Base-by-base conservation (phyloP, 345 rosid genomes). In the Trapa bicornis region DNA sequence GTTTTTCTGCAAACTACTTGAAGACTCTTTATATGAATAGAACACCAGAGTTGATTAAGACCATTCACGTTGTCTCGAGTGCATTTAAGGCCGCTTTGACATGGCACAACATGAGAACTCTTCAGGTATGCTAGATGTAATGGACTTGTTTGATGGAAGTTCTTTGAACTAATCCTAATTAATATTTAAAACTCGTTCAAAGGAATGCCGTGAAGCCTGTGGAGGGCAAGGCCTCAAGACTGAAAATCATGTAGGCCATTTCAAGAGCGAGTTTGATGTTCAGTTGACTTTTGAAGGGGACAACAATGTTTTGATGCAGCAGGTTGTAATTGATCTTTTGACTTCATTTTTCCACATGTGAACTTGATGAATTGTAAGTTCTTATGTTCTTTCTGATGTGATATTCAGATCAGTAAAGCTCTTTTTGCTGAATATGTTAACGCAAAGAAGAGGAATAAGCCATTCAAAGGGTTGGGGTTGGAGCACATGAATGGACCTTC, bases 131-230 rank as follows among this genome's bases (percentile, higher is more conserved):
- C 32, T 70, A 54, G n/a, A 33, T 68, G 4, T 33, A 16, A 8
- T 37, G 37, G 57, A 38, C 22, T 38, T 58, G 47, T 54, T 71
- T 39, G 45, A 48, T 38, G 33, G 29, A 15, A 39, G 41, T 15
- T 56, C 7, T 47, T 5, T 35, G 47, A 67, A 64, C 42, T 2
- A 41, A 58, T 16, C 65, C 15, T 48, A 47, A 56, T 53, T 64
- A 50, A 29, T 67, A 67, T n/a, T 6, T 63, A 60, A 52, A 37
- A 29, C 48, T 37, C 47, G 15, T 75, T 61, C 68, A 61, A 47
- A 89, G 98, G 98, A 93, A 85, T 90, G 98, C 32, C 98, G 96
- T 70, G 98, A 93, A 84, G 98, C 97, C 60, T 84, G 90, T 69
- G 97, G 96, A 77, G 98, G 97, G 64, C 98, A 93, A 79, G 97